A percentile compares a stretch with the other conserved stretches of the same genome.
These are phyloP conservation scores for Cercophora scortea DNA, from an alignment of 495 filamentous ascomycete species.

Conservation along the genomic window DNA sequence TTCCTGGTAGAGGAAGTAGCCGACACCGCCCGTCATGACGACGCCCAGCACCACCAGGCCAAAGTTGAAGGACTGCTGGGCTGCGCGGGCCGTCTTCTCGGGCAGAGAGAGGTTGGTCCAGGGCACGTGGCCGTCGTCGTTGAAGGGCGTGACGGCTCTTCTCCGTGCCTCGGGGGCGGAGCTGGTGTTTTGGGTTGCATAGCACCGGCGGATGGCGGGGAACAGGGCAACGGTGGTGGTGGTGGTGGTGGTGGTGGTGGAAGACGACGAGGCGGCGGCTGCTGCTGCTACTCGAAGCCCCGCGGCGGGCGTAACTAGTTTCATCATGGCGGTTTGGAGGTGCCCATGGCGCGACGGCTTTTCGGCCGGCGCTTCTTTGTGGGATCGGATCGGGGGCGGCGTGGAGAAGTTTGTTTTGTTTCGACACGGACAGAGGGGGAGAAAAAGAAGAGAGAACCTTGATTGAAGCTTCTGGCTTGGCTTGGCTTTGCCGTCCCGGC, in stretches of 20 bases:
- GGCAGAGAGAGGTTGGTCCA: constrained; percentile 66
- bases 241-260: background rate
- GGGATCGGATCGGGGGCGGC: background rate
- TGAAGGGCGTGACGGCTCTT: constrained; percentile 68
- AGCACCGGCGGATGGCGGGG: constrained; percentile 7
- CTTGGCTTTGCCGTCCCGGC: constrained; percentile 14
- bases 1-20: constrained; percentile 73
- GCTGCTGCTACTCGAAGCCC: constrained; percentile 7
- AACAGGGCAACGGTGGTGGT: background rate
- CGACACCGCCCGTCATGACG: constrained; percentile 69
- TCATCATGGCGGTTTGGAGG: constrained; percentile 18
- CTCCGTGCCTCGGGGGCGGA: constrained; percentile 25
- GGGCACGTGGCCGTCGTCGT: constrained; percentile 70
- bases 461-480: background rate
- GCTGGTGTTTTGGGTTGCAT: constrained; percentile 24
- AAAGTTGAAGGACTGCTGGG: constrained; percentile 86
- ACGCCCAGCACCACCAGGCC: constrained; percentile 67
- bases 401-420: too few relatives aligned
- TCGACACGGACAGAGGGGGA: too few relatives aligned
- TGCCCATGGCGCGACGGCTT: constrained; percentile 19
- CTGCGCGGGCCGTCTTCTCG: constrained; percentile 80
- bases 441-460: background rate
- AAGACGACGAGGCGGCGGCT: constrained; percentile 2
- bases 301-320: constrained; percentile 9
- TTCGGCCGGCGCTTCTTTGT: background rate